Conservation (phyloP, 495 filamentous ascomycete genomes). For the Ascodesmis nigricans region DNA sequence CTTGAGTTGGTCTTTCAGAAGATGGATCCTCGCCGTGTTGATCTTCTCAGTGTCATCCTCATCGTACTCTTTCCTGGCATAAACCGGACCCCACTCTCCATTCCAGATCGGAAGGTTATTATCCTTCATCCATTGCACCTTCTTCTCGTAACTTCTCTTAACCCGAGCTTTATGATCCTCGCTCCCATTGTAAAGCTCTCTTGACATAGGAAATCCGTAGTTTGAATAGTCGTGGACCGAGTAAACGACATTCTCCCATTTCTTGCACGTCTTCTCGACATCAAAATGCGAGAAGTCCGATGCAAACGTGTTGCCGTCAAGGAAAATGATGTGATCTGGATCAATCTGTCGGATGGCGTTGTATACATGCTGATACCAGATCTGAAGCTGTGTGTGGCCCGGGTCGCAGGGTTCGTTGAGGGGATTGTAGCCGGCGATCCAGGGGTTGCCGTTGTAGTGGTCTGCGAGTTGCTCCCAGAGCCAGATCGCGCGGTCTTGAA, state of each 20-base stretch:
- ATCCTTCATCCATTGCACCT: constrained; percentile 35
- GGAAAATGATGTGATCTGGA: constrained; percentile 38
- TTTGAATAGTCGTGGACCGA: constrained; percentile 38
- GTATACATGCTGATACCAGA: constrained; percentile 36
- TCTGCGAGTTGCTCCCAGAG: constrained; percentile 38
- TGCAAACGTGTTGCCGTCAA: constrained; percentile 44
- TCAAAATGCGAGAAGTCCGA: constrained; percentile 29
- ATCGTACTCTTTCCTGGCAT: constrained; percentile 25
- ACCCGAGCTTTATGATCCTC: constrained; percentile 30
- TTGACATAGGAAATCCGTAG: constrained; percentile 34
- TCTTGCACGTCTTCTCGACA: constrained; percentile 15
- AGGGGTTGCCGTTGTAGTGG: constrained; percentile 32
- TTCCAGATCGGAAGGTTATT: constrained; percentile 39
- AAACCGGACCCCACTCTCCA: constrained; percentile 44
- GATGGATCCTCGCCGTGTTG: constrained; percentile 31
- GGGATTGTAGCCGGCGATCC: constrained; percentile 43
- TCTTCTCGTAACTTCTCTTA: constrained; percentile 29
- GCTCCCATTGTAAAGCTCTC: constrained; percentile 31
- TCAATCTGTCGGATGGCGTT: constrained; percentile 37
- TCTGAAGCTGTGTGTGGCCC: constrained; percentile 30
- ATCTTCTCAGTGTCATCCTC: constrained; percentile 24
- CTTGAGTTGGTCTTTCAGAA: constrained; percentile 33
- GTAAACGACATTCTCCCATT: constrained; percentile 34
- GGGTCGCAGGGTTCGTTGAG: constrained; percentile 45
- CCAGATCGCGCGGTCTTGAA: constrained; percentile 37